These are phyloP conservation scores for Tuber melanosporum DNA, from an alignment of 495 filamentous ascomycete genomes.

Conservation along the genomic window DNA sequence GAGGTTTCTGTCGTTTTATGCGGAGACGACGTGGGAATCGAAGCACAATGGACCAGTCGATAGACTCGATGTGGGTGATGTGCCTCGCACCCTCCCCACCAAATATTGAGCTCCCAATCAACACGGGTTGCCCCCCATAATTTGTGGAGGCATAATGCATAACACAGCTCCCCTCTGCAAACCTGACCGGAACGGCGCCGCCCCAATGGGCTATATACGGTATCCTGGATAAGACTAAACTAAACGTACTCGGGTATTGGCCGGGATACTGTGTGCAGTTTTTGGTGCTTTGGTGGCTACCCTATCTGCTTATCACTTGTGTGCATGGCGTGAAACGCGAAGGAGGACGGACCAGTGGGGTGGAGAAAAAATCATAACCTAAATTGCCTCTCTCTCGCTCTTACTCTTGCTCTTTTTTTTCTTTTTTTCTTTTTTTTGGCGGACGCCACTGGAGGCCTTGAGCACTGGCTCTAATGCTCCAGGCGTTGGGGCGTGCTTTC, in stretches of 20 bases:
- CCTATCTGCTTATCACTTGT: not conserved
- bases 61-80: not conserved
- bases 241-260: not conserved
- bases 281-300: not conserved
- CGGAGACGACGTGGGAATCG: not conserved
- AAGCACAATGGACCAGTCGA: not conserved
- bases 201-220: not conserved
- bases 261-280: not conserved
- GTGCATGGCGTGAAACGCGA: not conserved
- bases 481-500: not conserved
- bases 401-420: not conserved
- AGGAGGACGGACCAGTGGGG: not conserved
- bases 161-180: not conserved
- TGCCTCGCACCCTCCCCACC: not conserved
- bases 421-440: not conserved
- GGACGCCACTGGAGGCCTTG: not conserved
- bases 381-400: not conserved
- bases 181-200: not conserved
- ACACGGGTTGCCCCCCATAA: not conserved
- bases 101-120: not conserved
- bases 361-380: not conserved
- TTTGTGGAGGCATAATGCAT: not conserved
- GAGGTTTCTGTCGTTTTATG: not conserved
- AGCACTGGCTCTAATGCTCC: not conserved
- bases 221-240: not conserved